Percentiles rank a stretch among this genome's conserved stretches.
Conservation (phyloP, 2,329 filamentous ascomycete species). For the Ophiobolus disseminans region DNA sequence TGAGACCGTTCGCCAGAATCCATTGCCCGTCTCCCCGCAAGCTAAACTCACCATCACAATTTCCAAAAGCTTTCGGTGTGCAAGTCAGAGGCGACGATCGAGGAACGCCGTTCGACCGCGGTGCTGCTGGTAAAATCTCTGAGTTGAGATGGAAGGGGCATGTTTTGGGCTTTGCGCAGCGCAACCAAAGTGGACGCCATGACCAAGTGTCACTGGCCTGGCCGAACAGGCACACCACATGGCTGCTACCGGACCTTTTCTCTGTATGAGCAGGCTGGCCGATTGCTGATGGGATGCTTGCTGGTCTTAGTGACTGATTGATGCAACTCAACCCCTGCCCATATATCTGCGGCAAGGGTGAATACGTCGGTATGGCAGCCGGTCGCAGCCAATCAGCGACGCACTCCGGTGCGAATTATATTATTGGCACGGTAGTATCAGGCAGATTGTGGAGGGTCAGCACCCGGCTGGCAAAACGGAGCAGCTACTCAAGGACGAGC, state of each 20-base stretch:
- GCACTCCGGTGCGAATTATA: conserved; percentile 30
- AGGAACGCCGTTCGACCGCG: conserved; percentile 22
- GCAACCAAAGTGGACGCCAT: not conserved
- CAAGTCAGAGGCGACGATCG: conserved; percentile 17
- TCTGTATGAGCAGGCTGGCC: conserved; percentile 12
- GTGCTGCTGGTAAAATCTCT: conserved; percentile 23
- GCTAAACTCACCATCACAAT: conserved; percentile 39
- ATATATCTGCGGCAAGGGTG: conserved; percentile 25
- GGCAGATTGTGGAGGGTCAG: conserved; percentile 27
- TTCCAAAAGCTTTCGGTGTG: conserved; percentile 30
- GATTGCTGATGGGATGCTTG: conserved; percentile 20
- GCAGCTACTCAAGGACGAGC: conserved; percentile 19
- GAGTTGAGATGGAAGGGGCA: not conserved
- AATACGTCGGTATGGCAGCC: not conserved
- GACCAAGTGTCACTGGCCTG: not conserved
- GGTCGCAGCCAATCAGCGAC: conserved; percentile 30
- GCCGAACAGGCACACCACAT: not conserved
- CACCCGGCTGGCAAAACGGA: conserved; percentile 26
- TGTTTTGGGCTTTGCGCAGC: not conserved
- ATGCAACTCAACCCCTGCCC: conserved; percentile 25
- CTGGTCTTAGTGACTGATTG: conserved; percentile 28
- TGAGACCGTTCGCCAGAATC: conserved; percentile 36
- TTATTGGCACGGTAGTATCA: conserved; percentile 37
- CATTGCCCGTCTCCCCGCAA: conserved; percentile 49
- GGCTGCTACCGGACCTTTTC: conserved; percentile 5